Evolutionary conservation across 1,139 yeast species (phyloP), one percentile per base, ranked within the genome.

Genomic region (Scheffersomyces lignicola): DNA sequence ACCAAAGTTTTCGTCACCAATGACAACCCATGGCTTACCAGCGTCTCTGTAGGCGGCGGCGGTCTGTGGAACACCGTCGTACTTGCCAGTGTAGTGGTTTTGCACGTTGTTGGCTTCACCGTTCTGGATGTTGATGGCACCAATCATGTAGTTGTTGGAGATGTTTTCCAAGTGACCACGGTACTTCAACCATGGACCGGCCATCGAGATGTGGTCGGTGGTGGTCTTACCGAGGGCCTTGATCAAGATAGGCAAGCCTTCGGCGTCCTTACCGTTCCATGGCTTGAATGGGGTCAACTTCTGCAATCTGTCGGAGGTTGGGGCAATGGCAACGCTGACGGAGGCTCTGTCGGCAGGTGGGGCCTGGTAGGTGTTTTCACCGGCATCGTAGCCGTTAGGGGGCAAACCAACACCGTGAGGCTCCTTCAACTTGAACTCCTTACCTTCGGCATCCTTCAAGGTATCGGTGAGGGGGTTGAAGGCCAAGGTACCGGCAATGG

Each of bases 111-210:
- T 92, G 52, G 95, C 96, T 78, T 92, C 89, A 54, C 83, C 88
- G 71, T 92, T 92, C 76, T 86, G 97, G 60, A 90, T 92, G 71
- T 92, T 92, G 64, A 81, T 89, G 54, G 97, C 98, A 76, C 98
- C 98, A 78, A 92, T 92, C 97, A 92, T 89, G 76, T 90, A 89
- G 80, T 92, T 92, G 80, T 90, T 88, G 58, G 97, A 89, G 64
- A 92, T 92, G 83, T 92, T 92, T 76, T 89, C 94, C 75, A 92
- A 80, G 77, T 92, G 98, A 76, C 98, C 98, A 80, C 97, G 88
- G 95, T 92, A 92, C 78, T 92, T 92, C 80, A 92, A 87, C 98
- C 98, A 92, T 65, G 97, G 97, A 74, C 98, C 98, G 64, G 98
- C 98, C 94, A 87, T 89, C 60, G 97, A 90, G 61, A 92, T 92